These are phyloP conservation scores for Aspergillus sclerotiicarbonarius DNA, from an alignment of 495 filamentous ascomycete genomes.

Conservation along the genomic window DNA sequence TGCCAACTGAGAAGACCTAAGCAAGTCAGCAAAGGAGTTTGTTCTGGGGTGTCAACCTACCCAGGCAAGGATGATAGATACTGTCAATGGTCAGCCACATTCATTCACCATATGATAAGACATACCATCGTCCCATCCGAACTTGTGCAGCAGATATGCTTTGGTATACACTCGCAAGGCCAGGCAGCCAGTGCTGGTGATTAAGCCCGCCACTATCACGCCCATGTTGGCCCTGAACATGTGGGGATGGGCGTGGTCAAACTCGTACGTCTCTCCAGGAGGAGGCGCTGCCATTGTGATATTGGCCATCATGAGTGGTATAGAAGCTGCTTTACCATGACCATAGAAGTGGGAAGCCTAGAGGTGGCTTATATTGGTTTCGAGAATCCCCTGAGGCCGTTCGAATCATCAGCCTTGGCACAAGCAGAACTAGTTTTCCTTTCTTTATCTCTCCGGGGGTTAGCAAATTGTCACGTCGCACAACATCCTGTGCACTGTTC, in stretches of 20 bases:
- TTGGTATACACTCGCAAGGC: slow-evolving; percentile 6
- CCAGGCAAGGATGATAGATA: slow-evolving; percentile 2
- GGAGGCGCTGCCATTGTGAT: neutral
- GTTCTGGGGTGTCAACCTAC: neutral
- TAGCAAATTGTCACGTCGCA: too few relatives aligned
- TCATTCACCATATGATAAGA: neutral
- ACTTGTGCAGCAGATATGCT: slow-evolving; percentile 5
- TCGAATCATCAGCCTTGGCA: too few relatives aligned
- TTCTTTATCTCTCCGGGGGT: too few relatives aligned
- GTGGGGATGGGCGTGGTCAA: neutral
- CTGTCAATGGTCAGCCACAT: neutral
- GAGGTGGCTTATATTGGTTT: too few relatives aligned
- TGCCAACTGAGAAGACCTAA: neutral
- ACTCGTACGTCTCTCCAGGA: neutral
- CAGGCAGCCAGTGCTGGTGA: neutral
- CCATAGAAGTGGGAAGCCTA: too few relatives aligned
- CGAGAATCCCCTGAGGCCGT: too few relatives aligned
- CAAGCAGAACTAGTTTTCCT: too few relatives aligned
- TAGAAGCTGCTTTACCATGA: neutral
- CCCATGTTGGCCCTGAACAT: neutral
- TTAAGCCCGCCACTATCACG: neutral
- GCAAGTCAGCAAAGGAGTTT: neutral
- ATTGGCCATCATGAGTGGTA: neutral
- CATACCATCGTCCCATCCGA: slow-evolving; percentile 9
- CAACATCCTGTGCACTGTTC: too few relatives aligned